phyloP scores from a whole-genome alignment of 345 rosid genomes.

The Pugionium cornutum region DNA sequence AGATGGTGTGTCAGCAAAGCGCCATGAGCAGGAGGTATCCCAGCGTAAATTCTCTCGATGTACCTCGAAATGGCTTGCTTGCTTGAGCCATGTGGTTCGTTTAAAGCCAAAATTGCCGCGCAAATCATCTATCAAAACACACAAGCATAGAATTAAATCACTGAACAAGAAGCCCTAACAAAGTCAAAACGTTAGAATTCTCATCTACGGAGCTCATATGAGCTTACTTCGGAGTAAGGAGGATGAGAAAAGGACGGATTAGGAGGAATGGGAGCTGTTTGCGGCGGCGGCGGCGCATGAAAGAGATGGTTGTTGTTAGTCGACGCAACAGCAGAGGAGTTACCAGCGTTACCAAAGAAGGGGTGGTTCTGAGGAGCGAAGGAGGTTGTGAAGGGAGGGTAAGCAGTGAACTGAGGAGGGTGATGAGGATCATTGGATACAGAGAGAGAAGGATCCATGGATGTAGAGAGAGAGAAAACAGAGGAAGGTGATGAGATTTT shows the following conservation, averaged over 20 bases:
- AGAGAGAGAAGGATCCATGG: constrained; percentile 46
- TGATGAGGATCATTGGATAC: constrained; percentile 39
- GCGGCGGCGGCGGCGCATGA: constrained; percentile 15
- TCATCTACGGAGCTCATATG: neutral
- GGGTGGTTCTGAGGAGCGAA: constrained; percentile 13
- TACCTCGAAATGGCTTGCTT: constrained; percentile 76
- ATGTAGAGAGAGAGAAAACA: constrained; percentile 39
- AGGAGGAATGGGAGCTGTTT: constrained; percentile 2
- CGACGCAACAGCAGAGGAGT: constrained; percentile 17
- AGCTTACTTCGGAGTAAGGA: constrained; percentile 46
- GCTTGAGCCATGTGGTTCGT: constrained; percentile 80
- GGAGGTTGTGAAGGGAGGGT: constrained; percentile 30
- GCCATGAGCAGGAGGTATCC: constrained; percentile 64
- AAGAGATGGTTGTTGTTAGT: constrained; percentile 34
- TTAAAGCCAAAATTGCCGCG: constrained; percentile 69
- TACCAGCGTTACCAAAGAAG: neutral
- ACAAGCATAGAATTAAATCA: neutral
- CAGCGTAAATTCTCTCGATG: constrained; percentile 57
- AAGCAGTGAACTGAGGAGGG: constrained; percentile 29
- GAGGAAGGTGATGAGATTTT: constrained; percentile 38
- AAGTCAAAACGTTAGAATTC: constrained; percentile 11
- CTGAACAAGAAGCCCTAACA: no score
- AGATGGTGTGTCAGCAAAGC: constrained; percentile 66
- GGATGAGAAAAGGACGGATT: constrained; percentile 31
- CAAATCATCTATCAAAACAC: constrained; percentile 57